Conservation (phyloP, 768 basidiomycete genomes). For the Coprinopsis cinerea region DNA sequence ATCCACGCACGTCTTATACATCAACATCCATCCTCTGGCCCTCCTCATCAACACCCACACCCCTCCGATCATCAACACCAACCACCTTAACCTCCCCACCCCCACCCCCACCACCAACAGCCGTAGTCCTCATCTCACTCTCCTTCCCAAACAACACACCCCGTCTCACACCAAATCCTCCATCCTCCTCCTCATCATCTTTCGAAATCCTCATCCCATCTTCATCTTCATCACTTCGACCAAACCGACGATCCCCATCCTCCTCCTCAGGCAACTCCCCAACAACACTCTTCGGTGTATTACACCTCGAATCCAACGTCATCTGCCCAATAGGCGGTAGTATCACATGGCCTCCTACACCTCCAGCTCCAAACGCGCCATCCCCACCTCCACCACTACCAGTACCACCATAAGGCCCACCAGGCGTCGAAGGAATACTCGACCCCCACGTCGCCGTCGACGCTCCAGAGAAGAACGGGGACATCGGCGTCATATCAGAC, state of each 20-base stretch:
- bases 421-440: conserved; percentile 31
- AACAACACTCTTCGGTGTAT: conserved; percentile 20
- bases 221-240: neutral
- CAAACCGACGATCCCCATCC: conserved; percentile 6
- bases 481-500: conserved; percentile 19
- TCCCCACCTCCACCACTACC: conserved; percentile 1
- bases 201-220: conserved; percentile 1
- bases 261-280: conserved; percentile 19
- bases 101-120: conserved; percentile 1
- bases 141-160: neutral
- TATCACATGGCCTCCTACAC: neutral
- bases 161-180: neutral
- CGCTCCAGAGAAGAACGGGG: conserved; percentile 21
- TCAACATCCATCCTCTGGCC: conserved; percentile 15
- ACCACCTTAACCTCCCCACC: conserved; percentile 7
- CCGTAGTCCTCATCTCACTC: neutral
- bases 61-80: conserved; percentile 1
- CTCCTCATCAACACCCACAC: conserved; percentile 9
- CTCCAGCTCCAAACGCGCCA: conserved; percentile 19
- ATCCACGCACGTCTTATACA: no score
- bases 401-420: conserved; percentile 14
- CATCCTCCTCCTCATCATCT: conserved; percentile 14
- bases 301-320: conserved; percentile 22
- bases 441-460: conserved; percentile 27
- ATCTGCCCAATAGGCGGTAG: conserved; percentile 24